Conservation (phyloP, 495 filamentous ascomycete genomes). For the Penicillium verhagenii region DNA sequence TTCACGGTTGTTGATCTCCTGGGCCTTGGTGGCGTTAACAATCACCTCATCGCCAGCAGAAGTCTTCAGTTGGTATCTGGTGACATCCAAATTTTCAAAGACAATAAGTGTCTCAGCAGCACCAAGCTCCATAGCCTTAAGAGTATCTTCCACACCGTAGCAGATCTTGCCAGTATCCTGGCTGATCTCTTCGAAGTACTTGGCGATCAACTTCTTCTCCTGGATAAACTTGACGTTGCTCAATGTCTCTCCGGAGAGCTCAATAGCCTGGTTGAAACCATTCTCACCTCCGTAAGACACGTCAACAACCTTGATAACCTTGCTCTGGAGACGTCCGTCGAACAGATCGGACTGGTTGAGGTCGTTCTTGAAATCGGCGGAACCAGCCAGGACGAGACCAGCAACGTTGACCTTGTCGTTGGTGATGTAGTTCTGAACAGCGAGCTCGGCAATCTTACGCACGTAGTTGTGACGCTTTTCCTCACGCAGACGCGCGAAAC, state of each 20-base stretch:
- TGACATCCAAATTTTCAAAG: constrained; percentile 95
- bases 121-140: constrained; percentile 95
- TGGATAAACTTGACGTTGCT: constrained; percentile 99
- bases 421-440: constrained; percentile 97
- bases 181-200: constrained; percentile 98
- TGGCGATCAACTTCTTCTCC: constrained; percentile 98
- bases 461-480: constrained; percentile 99
- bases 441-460: constrained; percentile 94
- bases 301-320: constrained; percentile 99
- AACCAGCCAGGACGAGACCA: constrained; percentile 91
- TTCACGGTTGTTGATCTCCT: constrained; percentile 76
- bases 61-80: constrained; percentile 83
- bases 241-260: constrained; percentile 90
- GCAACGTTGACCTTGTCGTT: constrained; percentile 97
- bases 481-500: constrained; percentile 98
- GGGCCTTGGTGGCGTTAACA: constrained; percentile 83
- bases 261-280: constrained; percentile 99
- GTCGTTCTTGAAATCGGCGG: constrained; percentile 99
- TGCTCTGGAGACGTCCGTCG: constrained; percentile 81
- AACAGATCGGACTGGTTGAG: constrained; percentile 97
- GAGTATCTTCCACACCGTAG: constrained; percentile 95
- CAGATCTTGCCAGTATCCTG: constrained; percentile 94
- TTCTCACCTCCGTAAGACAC: constrained; percentile 99
- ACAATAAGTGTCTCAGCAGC: constrained; percentile 94
- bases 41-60: constrained; percentile 67